These are phyloP conservation scores for Lycium barbarum DNA, from an alignment of 257 asterid species.

Conservation along the genomic window DNA sequence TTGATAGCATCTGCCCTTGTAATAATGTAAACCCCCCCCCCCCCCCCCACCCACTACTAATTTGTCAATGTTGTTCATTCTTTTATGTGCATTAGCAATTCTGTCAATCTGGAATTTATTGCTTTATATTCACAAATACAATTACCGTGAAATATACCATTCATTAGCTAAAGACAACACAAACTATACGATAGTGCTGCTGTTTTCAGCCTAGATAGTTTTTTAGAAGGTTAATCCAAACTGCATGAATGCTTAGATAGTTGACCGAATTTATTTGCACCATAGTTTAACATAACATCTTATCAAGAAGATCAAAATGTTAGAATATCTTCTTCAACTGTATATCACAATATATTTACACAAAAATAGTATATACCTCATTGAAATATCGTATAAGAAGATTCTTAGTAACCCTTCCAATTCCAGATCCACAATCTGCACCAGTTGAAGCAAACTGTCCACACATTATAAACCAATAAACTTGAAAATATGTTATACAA, in stretches of 20 bases:
- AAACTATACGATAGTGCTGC: neutral
- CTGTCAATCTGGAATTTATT: neutral
- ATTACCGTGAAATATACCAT: neutral
- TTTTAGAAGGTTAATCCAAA: neutral
- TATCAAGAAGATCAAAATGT: conserved; percentile 20
- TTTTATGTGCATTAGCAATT: no score
- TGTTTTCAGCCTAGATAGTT: neutral
- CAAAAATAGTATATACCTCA: conserved; percentile 55
- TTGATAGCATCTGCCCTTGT: no score
- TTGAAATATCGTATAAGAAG: conserved; percentile 85
- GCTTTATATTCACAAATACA: neutral
- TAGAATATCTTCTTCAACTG: neutral
- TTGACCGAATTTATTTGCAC: neutral
- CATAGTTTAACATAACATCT: neutral
- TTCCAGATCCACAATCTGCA: conserved; percentile 98
- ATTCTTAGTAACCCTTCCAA: conserved; percentile 86
- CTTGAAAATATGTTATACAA: conserved; percentile 19
- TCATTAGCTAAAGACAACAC: conserved; percentile 1
- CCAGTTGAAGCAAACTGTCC: conserved; percentile 34
- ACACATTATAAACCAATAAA: conserved; percentile 29
- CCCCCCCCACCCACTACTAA: no score
- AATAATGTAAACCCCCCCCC: no score
- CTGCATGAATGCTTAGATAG: neutral
- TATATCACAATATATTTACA: conserved; percentile 1
- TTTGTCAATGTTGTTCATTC: no score